Base-by-base conservation (phyloP, 179 eudicot species). In the Patellifolia procumbens region DNA sequence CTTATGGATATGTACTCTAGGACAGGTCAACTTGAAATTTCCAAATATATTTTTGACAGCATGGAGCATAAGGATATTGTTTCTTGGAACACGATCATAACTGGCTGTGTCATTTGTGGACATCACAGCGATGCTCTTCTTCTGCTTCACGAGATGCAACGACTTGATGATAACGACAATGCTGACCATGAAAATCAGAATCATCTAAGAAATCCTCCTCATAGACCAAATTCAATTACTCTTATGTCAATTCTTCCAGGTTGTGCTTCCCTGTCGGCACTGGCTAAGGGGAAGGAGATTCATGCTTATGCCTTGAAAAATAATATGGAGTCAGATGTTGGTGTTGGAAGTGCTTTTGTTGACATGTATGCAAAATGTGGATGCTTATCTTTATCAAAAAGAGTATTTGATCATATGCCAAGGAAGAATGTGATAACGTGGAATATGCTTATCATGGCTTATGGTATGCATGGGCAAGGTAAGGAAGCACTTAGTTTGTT, bases 321-420 rank as follows among this genome's bases (percentile, higher is more conserved):
- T 52, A 73, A 63, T 76, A 58, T 83, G 72, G 83, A 84, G 62
- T 80, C 80, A n/a, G 86, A 85, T 62, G 79, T 83, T 58, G 78
- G 81, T 28, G 86, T 85, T 62, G 88, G 88, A 29, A 85, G 86
- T 83, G 88, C 88, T 12, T 75, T 85, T 37, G 83, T 81, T 66
- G 88, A 85, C 66, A 81, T 85, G 88, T 85, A 85, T 43, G 84
- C 88, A 29, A 85, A 85, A 83, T 85, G 88, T 76, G 86, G 88
- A 39, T 81, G 88, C 52, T 83, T 85, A 81, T 70, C 73, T 64
- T 72, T 81, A 37, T 75, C 83, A 29, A 81, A 71, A 52, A 81
- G 81, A 75, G 88, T 83, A 59, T 85, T 85, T 60, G 79, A 85
- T 59, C 64, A 62, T 48, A 75, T 85, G 68, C 81, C 84, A 39